Evolutionary conservation across 176 grass and related monocot genomes (phyloP).

Genomic region (Sorghum bicolor): Sorghum_bicolor_NCBIv3 NC_012872.2:61577001-61577500

Average conservation of each 20-base stretch:
- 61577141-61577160: background rate
- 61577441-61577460: background rate
- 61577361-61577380: constrained; percentile 72
- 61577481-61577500: background rate
- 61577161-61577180: background rate
- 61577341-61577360: constrained; percentile 65
- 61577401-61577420: background rate
- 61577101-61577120: background rate
- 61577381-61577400: constrained; percentile 27
- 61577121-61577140: background rate
- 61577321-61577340: constrained; percentile 61
- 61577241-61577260: constrained; percentile 89
- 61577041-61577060: background rate
- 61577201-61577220: constrained; percentile 78
- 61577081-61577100: background rate
- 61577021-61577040: background rate
- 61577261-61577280: constrained; percentile 95
- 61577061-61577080: too few species aligned
- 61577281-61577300: constrained; percentile 59
- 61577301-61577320: constrained; percentile 41
- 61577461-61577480: background rate
- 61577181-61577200: background rate
- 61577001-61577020: background rate
- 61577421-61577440: constrained; percentile 15
- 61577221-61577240: constrained; percentile 91